Base-by-base conservation (phyloP, 2,329 filamentous ascomycete species). In the Neonectria hederae region DNA sequence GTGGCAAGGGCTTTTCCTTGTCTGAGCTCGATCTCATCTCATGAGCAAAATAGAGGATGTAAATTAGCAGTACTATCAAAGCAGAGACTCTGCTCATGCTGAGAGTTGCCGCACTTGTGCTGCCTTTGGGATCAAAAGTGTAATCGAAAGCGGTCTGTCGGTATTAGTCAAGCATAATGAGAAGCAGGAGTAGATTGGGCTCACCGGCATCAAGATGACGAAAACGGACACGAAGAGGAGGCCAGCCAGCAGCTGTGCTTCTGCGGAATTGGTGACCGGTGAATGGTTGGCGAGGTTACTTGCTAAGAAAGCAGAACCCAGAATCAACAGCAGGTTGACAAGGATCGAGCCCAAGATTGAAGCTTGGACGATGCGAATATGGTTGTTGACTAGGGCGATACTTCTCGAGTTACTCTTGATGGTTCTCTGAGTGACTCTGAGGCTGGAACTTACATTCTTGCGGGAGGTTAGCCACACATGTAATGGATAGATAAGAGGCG, bases 21-120 rank as follows among this genome's bases (percentile, higher is more conserved):
- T 84, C 83, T 2, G 60, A 45, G 22, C 38, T 90, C 1, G 90
- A 89, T 70, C 89, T 91, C 54, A 95, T 85, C 77, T 94, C 92
- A 77, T 94, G 93, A 67, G 90, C 80, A 5, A 95, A 86, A 70
- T 94, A 95, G 56, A 89, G 84, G 21, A 83, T 84, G 75, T 95
- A 95, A 17, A 93, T 88, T 28, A 92, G 75, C 1, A 95, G 81
- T 1, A 94, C 83, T 46, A 94, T 88, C 45, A 95, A 84, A 72
- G 91, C 92, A 1, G 92, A 93, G 58, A 91, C 91, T 54, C 92
- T 88, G 76, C 91, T 94, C 73, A 95, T 89, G 73, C 90, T 86
- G 46, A 95, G 78, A 0, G 91, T 91, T 46, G 87, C 83, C 2
- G 74, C 77, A 62, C 90, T 86, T 5, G 90, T 89, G n/a, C 82